Evolutionary conservation across 2,329 filamentous ascomycete species (phyloP).

Genomic region (Endothia cerciana): DNA sequence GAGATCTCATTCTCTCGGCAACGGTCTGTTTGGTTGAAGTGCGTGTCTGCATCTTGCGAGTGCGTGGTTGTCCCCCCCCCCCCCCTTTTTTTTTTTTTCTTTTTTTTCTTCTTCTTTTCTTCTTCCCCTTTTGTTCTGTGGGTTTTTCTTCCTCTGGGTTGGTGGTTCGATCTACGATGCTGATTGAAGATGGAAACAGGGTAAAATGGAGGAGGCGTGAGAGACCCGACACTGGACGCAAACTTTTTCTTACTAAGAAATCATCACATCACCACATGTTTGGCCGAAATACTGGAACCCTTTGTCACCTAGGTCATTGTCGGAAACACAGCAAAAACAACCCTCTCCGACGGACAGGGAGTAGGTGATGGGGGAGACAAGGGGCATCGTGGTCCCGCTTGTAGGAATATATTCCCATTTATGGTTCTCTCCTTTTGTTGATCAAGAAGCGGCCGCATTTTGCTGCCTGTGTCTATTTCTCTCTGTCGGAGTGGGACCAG

Average conservation of each 20-base stretch:
- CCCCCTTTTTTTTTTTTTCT: too few relatives aligned
- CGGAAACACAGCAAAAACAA: constrained; percentile 14
- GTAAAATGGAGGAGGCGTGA: constrained; percentile 8
- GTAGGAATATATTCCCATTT: constrained; percentile 35
- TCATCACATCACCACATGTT: constrained; percentile 21
- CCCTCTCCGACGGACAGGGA: background rate
- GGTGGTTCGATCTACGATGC: constrained; percentile 19
- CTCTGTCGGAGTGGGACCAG: background rate
- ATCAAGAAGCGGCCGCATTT: background rate
- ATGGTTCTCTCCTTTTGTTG: constrained; percentile 9
- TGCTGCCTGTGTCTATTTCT: background rate
- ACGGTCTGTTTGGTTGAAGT: constrained; percentile 4
- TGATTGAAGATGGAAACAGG: constrained; percentile 18
- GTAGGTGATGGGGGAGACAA: background rate
- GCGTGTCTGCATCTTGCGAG: background rate
- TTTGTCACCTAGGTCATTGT: constrained; percentile 4
- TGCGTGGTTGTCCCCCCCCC: constrained; percentile 3
- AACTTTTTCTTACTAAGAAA: constrained; percentile 20
- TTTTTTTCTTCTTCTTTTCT: background rate
- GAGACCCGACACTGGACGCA: constrained; percentile 1
- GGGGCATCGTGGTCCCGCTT: constrained; percentile 25
- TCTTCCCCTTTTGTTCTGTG: background rate
- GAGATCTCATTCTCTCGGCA: constrained; percentile 18
- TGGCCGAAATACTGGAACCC: constrained; percentile 14
- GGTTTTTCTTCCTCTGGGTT: background rate